Percentiles rank a stretch among this genome's conserved stretches.
Conservation (phyloP, 257 asterid species). For the Gentiana straminea region DNA sequence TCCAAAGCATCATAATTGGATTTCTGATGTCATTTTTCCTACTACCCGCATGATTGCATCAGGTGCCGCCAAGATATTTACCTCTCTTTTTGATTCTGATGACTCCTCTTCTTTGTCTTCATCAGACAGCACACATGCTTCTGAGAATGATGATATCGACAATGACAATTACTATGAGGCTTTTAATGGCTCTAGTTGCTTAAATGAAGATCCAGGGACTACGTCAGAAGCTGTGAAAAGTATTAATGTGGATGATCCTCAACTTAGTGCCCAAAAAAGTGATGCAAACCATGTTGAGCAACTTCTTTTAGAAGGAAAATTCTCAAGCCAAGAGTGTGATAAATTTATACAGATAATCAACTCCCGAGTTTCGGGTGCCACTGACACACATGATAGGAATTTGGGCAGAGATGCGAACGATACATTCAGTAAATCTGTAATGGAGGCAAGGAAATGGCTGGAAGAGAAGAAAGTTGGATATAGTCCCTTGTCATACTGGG, state of each 20-base stretch:
- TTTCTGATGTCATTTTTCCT: constrained; percentile 22
- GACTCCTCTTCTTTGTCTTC: constrained; percentile 29
- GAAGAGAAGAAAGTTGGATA: constrained; percentile 52
- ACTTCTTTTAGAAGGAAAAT: constrained; percentile 55
- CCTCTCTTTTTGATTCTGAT: constrained; percentile 48
- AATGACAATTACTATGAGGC: constrained; percentile 4
- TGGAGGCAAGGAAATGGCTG: constrained; percentile 73
- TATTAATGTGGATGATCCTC: constrained; percentile 26
- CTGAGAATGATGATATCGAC: constrained; percentile 6
- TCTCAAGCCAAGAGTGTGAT: constrained; percentile 71
- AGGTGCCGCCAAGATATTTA: constrained; percentile 62
- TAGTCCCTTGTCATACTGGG: constrained; percentile 33
- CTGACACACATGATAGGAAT: constrained; percentile 12
- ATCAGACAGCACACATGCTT: constrained; percentile 19
- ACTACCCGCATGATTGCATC: constrained; percentile 41
- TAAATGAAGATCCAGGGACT: constrained; percentile 21
- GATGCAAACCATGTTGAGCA: constrained; percentile 54
- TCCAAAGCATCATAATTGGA: constrained; percentile 26
- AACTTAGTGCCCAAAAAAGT: constrained; percentile 23
- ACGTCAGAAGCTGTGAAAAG: constrained; percentile 19
- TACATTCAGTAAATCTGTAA: constrained; percentile 36
- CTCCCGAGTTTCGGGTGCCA: constrained; percentile 52
- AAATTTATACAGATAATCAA: constrained; percentile 45
- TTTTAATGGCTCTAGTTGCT: neutral
- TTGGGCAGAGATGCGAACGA: constrained; percentile 37